Evolutionary conservation across 75 land plant species (phyloP).

Genomic region (Pseudotsuga menziesii): DNA sequence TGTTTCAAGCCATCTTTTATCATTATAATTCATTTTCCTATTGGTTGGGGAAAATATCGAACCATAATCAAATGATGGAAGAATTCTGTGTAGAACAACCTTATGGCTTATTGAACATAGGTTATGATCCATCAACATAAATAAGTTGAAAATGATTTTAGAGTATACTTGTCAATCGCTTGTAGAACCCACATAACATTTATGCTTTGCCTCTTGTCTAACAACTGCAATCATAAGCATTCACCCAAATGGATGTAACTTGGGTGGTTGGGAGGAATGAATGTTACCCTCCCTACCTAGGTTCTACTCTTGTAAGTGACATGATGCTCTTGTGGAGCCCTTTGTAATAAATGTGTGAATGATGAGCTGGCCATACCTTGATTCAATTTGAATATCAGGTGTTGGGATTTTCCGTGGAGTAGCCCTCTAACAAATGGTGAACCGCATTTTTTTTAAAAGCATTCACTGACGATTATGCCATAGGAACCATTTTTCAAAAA

Average conservation of each 20-base stretch:
- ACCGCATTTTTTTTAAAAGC: too few species aligned
- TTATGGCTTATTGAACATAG: background rate
- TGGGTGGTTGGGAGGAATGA: too few species aligned
- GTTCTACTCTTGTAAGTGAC: too few species aligned
- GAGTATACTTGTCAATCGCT: constrained; percentile 40
- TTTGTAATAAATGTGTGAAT: too few species aligned
- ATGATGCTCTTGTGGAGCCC: too few species aligned
- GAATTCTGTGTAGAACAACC: background rate
- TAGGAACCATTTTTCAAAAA: background rate
- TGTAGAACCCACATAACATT: constrained; percentile 48
- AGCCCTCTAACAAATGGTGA: too few species aligned
- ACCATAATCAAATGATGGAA: background rate
- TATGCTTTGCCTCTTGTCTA: constrained; percentile 44
- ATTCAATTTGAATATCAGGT: too few species aligned
- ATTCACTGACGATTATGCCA: background rate
- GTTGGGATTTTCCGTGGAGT: too few species aligned
- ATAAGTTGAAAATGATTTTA: background rate
- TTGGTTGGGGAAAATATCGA: background rate
- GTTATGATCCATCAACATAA: background rate
- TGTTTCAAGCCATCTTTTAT: too few species aligned
- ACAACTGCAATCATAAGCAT: constrained; percentile 24
- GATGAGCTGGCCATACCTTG: too few species aligned
- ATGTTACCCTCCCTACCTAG: too few species aligned
- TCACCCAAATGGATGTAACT: too few species aligned
- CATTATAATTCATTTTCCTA: background rate